A percentile compares a stretch with the other conserved stretches of the same genome.
phyloP scores from a whole-genome alignment of 2,329 filamentous ascomycete species.

The Sordariomycetes sp. region DNA sequence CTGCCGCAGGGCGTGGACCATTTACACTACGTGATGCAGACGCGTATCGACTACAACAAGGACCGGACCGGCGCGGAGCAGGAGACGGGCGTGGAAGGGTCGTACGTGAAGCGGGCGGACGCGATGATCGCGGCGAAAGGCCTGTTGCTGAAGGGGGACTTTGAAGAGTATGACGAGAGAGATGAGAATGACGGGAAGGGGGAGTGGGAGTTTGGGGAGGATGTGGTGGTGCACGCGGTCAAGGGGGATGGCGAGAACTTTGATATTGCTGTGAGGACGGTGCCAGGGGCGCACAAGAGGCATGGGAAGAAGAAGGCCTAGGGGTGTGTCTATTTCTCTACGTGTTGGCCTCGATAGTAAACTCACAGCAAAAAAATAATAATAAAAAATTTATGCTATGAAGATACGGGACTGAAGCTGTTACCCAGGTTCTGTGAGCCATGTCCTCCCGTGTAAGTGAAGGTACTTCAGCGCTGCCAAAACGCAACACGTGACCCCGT shows the following conservation, averaged over 20 bases:
- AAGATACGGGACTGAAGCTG: too few relatives aligned
- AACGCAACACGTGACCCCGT: background rate
- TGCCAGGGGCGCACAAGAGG: constrained; percentile 8
- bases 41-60: constrained; percentile 26
- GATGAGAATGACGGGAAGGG: constrained; percentile 12
- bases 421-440: too few relatives aligned
- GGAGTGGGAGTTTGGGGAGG: constrained; percentile 33
- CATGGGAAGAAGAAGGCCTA: constrained; percentile 2
- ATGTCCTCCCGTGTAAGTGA: too few relatives aligned
- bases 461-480: too few relatives aligned
- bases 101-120: constrained; percentile 19
- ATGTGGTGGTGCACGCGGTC: constrained; percentile 31
- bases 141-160: constrained; percentile 23
- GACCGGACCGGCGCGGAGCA: constrained; percentile 22
- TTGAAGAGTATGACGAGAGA: constrained; percentile 22
- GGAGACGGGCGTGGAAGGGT: constrained; percentile 25
- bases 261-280: constrained; percentile 22
- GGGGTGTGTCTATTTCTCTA: background rate
- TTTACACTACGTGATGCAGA: constrained; percentile 30
- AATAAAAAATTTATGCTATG: too few relatives aligned
- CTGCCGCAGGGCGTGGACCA: constrained; percentile 15
- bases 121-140: constrained; percentile 21
- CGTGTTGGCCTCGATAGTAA: background rate
- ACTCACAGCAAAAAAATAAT: too few relatives aligned
- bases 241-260: constrained; percentile 28